These are phyloP conservation scores for Trichophyton verrucosum DNA, from an alignment of 2,329 filamentous ascomycete species.

Conservation along the genomic window DNA sequence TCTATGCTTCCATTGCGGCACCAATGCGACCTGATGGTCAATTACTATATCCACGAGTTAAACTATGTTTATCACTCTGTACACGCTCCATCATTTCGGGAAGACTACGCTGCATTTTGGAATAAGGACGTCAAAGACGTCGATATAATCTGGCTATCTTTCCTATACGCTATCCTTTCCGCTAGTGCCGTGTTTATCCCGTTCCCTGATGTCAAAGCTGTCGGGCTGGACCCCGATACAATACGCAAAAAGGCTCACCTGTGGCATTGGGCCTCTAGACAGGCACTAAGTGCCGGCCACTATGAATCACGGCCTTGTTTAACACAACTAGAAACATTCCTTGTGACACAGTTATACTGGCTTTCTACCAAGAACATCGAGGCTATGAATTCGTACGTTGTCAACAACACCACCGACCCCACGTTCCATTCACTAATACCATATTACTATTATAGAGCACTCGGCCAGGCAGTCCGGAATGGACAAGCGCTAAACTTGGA, in stretches of 20 bases:
- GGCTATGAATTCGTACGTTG: constrained; percentile 22
- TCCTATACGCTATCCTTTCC: constrained; percentile 22
- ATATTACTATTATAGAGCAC: constrained; percentile 7
- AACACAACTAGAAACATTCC: constrained; percentile 20
- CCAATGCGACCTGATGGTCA: constrained; percentile 19
- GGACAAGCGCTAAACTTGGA: constrained; percentile 18
- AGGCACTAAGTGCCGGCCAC: constrained; percentile 20
- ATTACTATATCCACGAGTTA: constrained; percentile 22
- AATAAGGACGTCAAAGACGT: constrained; percentile 15
- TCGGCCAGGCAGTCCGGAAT: constrained; percentile 18
- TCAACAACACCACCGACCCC: too few species aligned
- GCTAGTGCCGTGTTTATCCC: constrained; percentile 20
- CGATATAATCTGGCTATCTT: constrained; percentile 23
- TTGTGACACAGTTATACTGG: constrained; percentile 23
- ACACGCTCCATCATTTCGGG: constrained; percentile 17
- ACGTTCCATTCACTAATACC: neutral
- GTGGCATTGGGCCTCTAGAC: constrained; percentile 21
- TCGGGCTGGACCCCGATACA: constrained; percentile 12
- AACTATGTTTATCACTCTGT: constrained; percentile 22
- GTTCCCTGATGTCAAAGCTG: constrained; percentile 15
- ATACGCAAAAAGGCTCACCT: constrained; percentile 17
- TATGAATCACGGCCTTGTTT: constrained; percentile 20
- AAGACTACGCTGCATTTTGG: constrained; percentile 21
- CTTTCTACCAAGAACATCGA: constrained; percentile 23
- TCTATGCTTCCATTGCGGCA: constrained; percentile 13